Base-by-base conservation (phyloP, 495 filamentous ascomycete species). In the Lasiosphaeriaceae sp. region DNA sequence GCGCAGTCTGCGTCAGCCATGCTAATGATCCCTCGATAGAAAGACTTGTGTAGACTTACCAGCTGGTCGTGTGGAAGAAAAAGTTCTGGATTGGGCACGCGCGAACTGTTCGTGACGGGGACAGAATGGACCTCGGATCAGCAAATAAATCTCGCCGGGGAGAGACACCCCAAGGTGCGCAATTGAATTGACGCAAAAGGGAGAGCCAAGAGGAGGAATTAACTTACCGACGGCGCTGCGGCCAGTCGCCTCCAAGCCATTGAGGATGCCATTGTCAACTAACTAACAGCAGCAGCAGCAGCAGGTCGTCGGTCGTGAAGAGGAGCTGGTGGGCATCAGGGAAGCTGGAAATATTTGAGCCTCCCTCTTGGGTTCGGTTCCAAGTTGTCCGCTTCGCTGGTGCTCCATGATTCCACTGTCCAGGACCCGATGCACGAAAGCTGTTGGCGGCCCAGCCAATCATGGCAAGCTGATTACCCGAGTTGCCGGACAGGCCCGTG, bases 21-120 rank as follows among this genome's bases (percentile, higher is more conserved):
- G 5, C 12, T 8, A 19, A 26, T 26, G 3, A 4, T 31, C 26
- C 26, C 9, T 9, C 26, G 4, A 9, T 31, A 31, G 26, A 3
- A 31, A 31, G 26, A 4, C 26, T 31, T 31, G 12, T 11, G 39
- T 2, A 16, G 39, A 72, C 84, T 61, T 84, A 92, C 89, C 88
- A 57, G 84, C 86, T 41, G 91, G 87, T 60, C 85, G 81, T 53
- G 93, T 91, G 43, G 89, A 89, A 55, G 93, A 94, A 77, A 98
- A 97, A 21, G 83, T 75, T 67, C 92, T 84, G 62, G 78, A 79
- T 68, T 88, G 81, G 65, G 54, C 70, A 73, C 70, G 65, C 77
- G 73, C 62, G 79, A 76, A 57, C 82, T 68, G 79, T 82, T 59
- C 29, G 23, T 37, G 49, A 43, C 22, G 46, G n/a, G 21, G 26